phyloP scores from a whole-genome alignment of 495 filamentous ascomycete genomes.

The Extremus antarcticus region DNA sequence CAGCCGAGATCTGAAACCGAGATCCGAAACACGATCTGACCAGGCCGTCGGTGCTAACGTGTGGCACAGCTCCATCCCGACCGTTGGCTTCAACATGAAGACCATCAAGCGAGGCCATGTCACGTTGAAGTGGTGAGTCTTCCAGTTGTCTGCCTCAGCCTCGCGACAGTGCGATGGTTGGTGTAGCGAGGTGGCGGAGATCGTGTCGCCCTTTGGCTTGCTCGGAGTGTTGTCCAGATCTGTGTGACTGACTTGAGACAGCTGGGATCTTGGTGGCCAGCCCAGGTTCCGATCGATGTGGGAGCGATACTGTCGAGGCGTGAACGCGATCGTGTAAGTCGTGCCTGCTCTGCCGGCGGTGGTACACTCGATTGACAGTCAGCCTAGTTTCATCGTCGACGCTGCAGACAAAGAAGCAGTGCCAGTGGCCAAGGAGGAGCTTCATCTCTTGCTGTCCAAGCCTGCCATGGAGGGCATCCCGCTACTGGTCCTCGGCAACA shows the following conservation, averaged over 20 bases:
- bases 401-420: conserved; percentile 72
- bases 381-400: conserved; percentile 75
- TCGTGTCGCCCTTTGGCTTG: too few species aligned
- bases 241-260: conserved; percentile 21
- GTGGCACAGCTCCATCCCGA: conserved; percentile 78
- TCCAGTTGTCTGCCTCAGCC: too few species aligned
- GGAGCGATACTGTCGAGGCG: conserved; percentile 95
- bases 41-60: background rate
- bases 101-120: conserved; percentile 96
- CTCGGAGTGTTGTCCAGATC: background rate
- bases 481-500: conserved; percentile 93
- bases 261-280: conserved; percentile 96
- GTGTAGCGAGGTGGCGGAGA: too few species aligned
- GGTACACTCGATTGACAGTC: background rate
- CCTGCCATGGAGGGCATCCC: conserved; percentile 80
- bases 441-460: conserved; percentile 80
- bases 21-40: background rate
- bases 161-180: too few species aligned
- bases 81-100: conserved; percentile 99
- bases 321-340: conserved; percentile 91
- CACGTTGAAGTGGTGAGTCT: conserved; percentile 77
- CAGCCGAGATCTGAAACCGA: conserved; percentile 1
- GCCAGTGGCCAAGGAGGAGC: conserved; percentile 81
- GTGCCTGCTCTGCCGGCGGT: background rate
- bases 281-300: conserved; percentile 97